These are phyloP conservation scores for Botrytis deweyae DNA, from an alignment of 2,329 filamentous ascomycete species.

Conservation along the genomic window DNA sequence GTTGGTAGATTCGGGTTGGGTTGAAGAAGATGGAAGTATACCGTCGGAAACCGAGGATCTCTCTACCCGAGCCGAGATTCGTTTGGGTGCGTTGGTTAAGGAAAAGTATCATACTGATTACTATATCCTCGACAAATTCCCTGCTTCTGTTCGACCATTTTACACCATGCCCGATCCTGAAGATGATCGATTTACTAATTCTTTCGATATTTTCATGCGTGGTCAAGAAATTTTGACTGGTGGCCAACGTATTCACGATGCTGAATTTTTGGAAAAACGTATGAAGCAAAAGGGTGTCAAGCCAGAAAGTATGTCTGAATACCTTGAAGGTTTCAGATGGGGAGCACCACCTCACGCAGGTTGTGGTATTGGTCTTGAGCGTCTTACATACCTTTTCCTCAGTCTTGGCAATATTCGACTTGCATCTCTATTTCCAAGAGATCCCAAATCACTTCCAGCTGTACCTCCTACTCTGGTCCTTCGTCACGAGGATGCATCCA, in stretches of 20 bases:
- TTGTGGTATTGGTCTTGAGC: conserved; percentile 85
- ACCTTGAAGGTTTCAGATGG: conserved; percentile 83
- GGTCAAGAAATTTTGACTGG: conserved; percentile 92
- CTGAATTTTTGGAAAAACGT: conserved; percentile 69
- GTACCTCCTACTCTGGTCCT: conserved; percentile 62
- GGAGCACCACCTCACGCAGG: conserved; percentile 87
- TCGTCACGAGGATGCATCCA: conserved; percentile 86
- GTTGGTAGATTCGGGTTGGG: conserved; percentile 75
- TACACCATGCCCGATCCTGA: conserved; percentile 83
- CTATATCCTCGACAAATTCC: conserved; percentile 94
- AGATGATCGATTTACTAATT: conserved; percentile 75
- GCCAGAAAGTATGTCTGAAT: conserved; percentile 83
- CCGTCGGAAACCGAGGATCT: conserved; percentile 76
- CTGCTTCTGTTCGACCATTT: conserved; percentile 78
- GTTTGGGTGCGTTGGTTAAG: conserved; percentile 79
- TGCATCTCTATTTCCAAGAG: conserved; percentile 81
- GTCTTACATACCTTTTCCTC: conserved; percentile 81
- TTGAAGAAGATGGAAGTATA: conserved; percentile 71
- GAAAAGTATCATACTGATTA: conserved; percentile 87
- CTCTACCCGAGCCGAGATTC: conserved; percentile 81
- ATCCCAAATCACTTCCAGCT: conserved; percentile 81
- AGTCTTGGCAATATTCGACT: conserved; percentile 87
- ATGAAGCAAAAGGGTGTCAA: conserved; percentile 76
- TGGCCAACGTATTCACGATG: conserved; percentile 88
- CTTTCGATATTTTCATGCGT: conserved; percentile 91